phyloP scores from a whole-genome alignment of 305 asterid species.

The Solanum aculeatissimum region DNA sequence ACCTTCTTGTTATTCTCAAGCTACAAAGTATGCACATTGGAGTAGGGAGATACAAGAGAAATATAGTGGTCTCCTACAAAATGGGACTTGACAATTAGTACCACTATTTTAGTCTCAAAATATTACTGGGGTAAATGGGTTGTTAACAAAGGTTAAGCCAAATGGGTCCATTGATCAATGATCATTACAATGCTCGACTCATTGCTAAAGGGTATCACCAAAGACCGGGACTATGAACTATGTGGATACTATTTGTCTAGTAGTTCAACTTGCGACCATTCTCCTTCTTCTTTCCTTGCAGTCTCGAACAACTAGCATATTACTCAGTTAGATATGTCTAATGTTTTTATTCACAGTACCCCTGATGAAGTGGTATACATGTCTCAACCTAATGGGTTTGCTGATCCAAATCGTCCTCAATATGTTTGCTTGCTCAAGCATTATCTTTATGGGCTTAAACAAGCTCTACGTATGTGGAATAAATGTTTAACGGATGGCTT shows the following conservation, averaged over 20 bases:
- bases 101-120: not conserved
- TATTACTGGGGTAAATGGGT: not conserved
- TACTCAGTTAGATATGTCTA: not conserved
- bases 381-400: not conserved
- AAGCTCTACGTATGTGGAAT: too few relatives aligned
- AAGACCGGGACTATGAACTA: not conserved
- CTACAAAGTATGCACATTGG: not conserved
- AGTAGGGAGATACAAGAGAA: not conserved
- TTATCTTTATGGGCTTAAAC: too few relatives aligned
- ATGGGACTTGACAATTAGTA: not conserved
- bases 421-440: too few relatives aligned
- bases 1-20: not conserved
- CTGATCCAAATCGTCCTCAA: not conserved
- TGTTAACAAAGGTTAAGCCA: not conserved
- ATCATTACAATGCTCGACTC: too few relatives aligned
- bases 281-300: not conserved
- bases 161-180: not conserved
- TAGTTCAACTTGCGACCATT: not conserved
- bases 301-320: not conserved
- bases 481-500: not conserved
- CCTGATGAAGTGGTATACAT: not conserved
- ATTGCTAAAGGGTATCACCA: not conserved
- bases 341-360: not conserved
- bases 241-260: not conserved
- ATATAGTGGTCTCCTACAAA: not conserved